Conservation (phyloP, 768 basidiomycete species). For the Suillus bovinus region DNA sequence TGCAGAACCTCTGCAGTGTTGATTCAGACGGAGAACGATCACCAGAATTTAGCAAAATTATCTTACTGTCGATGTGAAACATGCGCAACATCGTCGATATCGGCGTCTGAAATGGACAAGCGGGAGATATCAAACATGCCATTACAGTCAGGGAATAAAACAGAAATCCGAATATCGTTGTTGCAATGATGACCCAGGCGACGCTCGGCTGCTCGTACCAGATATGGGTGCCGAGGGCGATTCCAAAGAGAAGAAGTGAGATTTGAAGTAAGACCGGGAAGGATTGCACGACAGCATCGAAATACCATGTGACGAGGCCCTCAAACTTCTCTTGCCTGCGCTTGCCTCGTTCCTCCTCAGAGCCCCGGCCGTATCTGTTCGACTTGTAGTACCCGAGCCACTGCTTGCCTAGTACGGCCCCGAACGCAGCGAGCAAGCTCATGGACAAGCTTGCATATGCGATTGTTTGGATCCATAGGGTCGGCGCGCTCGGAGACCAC, state of each 20-base stretch:
- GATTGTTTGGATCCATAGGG: too few species aligned
- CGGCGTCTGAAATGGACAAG: conserved; percentile 10
- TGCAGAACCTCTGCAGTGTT: background rate
- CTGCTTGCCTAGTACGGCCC: too few species aligned
- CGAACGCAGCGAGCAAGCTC: too few species aligned
- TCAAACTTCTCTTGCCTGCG: conserved; percentile 13
- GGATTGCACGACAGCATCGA: conserved; percentile 11
- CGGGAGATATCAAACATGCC: conserved; percentile 1
- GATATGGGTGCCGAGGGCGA: conserved; percentile 7
- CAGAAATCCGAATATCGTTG: background rate
- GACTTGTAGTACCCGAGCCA: too few species aligned
- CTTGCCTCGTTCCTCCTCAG: too few species aligned
- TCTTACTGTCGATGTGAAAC: background rate
- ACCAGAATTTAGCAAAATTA: background rate
- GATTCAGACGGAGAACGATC: background rate
- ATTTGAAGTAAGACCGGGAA: conserved; percentile 17
- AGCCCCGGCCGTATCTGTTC: too few species aligned
- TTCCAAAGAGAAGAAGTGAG: conserved; percentile 15
- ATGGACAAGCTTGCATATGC: too few species aligned
- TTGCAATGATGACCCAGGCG: conserved; percentile 2
- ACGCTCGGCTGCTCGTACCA: background rate
- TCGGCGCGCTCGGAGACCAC: too few species aligned
- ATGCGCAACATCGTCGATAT: background rate
- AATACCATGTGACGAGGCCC: conserved; percentile 16
- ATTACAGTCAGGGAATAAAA: conserved; percentile 10